phyloP scores from a whole-genome alignment of 2,329 filamentous ascomycete species.

The Alternaria atra region DNA sequence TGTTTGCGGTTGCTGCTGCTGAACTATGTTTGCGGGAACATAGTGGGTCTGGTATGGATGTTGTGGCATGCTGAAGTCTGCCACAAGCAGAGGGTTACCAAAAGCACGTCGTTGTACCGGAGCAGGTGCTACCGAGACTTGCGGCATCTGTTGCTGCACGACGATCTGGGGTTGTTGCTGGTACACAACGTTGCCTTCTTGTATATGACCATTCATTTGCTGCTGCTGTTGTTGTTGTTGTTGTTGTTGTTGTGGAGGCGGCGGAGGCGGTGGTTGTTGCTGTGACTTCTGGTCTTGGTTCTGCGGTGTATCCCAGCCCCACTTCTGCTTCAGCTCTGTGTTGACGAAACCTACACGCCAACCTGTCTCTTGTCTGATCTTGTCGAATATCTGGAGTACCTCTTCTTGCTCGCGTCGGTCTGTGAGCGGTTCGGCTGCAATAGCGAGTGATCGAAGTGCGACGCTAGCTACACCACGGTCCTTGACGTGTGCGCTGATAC shows the following conservation, averaged over 20 bases:
- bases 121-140: slow-evolving; percentile 26
- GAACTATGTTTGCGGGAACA: slow-evolving; percentile 71
- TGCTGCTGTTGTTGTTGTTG: slow-evolving; percentile 30
- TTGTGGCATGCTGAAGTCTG: slow-evolving; percentile 79
- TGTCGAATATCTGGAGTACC: slow-evolving; percentile 77
- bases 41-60: slow-evolving; percentile 86
- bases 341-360: slow-evolving; percentile 80
- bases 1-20: slow-evolving; percentile 35
- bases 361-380: slow-evolving; percentile 77
- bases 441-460: slow-evolving; percentile 79
- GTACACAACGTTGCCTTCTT: slow-evolving; percentile 23
- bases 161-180: slow-evolving; percentile 26
- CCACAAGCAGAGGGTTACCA: slow-evolving; percentile 74
- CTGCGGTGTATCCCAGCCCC: slow-evolving; percentile 71
- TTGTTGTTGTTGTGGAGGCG: slow-evolving; percentile 34
- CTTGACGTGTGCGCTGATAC: slow-evolving; percentile 85
- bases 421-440: slow-evolving; percentile 77
- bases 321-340: slow-evolving; percentile 75
- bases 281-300: slow-evolving; percentile 53
- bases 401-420: slow-evolving; percentile 79
- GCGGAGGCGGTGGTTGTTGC: slow-evolving; percentile 27
- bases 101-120: slow-evolving; percentile 56
- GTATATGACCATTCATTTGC: slow-evolving; percentile 25
- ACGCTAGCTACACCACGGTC: slow-evolving; percentile 81
- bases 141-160: slow-evolving; percentile 31